Base-by-base conservation (phyloP, 2,329 filamentous ascomycete species). In the Dothistroma septosporum region DNA sequence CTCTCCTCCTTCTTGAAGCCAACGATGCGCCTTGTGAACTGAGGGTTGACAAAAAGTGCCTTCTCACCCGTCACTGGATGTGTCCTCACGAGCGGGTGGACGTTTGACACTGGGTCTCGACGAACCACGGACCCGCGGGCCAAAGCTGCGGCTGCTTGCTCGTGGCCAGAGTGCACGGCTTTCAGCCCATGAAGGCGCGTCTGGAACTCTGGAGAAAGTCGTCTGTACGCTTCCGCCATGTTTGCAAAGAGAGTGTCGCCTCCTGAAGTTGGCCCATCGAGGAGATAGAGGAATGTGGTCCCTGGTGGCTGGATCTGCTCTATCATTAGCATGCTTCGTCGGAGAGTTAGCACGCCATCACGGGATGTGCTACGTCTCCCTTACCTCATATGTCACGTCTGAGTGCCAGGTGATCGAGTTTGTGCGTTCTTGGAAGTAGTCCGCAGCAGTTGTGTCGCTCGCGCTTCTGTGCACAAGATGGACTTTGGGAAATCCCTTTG, bases 1-100 rank as follows among this genome's bases (percentile, higher is more conserved):
- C 87, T 91, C 72, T 96, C 92, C 72, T 96, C 91, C 72, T 91
- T 90, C 77, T 96, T 95, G 70, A 88, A 84, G 12, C 90, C 91
- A 1, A 93, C 84, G 57, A 96, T 93, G 32, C 87, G 82, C 55
- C 90, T 86, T 4, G 90, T 93, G 77, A 94, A 96, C 72, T 93
- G 89, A 3, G 87, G 87, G 73, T 95, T 96, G 31, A 95, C 84
- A 67, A 84, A 95, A 8, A 96, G 77, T 0, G 89, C 88, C 78
- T 95, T 96, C 75, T 95, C 89, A 16, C 90, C 90, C 0, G 91
- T 95, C 4, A 73, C 76, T 0, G 91, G 91, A 72, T 96, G 91
- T 0, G 90, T 93, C 19, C 91, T 81, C 1, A 95, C 85, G 61
- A 96, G 78, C 0, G 91, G 91, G 69, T 96, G 91, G 52, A 86